A percentile compares a stretch with the other conserved stretches of the same genome.
These are phyloP conservation scores for Chlamydomonas urium DNA, from an alignment of 139 green algal species.

Conservation along the genomic window DNA sequence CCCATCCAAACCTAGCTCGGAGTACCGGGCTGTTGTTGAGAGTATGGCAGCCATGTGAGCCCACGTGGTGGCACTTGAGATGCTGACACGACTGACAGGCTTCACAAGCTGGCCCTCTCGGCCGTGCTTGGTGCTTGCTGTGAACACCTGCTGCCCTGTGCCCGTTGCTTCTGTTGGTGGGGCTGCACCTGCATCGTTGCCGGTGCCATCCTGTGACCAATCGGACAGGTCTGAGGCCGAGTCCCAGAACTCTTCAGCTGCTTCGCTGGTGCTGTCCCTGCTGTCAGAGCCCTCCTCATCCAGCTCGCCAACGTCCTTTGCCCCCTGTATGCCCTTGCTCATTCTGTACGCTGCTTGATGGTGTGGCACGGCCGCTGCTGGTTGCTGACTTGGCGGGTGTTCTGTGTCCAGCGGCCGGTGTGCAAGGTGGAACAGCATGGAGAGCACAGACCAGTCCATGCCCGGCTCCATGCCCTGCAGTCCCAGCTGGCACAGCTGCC, in stretches of 20 bases:
- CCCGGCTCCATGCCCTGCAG: conserved; percentile 9
- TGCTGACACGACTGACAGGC: too few relatives aligned
- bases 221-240: conserved; percentile 18
- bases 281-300: too few relatives aligned
- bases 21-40: not conserved
- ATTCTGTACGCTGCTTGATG: not conserved
- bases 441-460: conserved; percentile 9
- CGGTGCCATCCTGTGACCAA: conserved; percentile 10
- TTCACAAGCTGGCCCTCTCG: too few relatives aligned
- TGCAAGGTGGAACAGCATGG: conserved; percentile 15
- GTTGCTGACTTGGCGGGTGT: not conserved
- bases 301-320: not conserved
- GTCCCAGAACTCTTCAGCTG: not conserved
- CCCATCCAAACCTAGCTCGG: not conserved
- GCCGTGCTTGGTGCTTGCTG: too few relatives aligned
- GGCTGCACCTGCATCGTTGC: not conserved
- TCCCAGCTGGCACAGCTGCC: not conserved
- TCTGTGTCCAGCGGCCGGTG: conserved; percentile 13
- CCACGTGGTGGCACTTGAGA: not conserved
- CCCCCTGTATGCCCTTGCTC: not conserved
- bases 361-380: not conserved
- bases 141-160: not conserved
- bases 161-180: not conserved
- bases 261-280: not conserved
- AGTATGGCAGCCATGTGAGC: not conserved